Percentiles rank a stretch among this genome's conserved stretches.
Evolutionary conservation across 352 stramenopile genomes (phyloP).

Genomic region (Phytophthora agathidicida): DNA sequence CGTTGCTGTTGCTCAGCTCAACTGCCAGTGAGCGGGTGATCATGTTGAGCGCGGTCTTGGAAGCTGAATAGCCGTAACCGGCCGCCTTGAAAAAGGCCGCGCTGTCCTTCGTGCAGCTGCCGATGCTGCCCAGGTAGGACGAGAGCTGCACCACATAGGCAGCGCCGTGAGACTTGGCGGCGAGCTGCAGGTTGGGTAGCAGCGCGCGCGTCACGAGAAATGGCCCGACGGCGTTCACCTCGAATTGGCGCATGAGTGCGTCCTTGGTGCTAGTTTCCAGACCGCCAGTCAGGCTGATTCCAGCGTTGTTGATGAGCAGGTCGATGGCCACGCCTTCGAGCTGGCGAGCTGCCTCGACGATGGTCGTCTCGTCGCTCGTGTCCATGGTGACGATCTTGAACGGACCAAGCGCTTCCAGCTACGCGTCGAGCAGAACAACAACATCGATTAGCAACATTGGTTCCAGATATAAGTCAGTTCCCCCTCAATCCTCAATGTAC

Average conservation of each 20-base stretch:
- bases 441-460: background rate
- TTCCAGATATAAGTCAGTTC: too few species aligned
- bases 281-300: slow-evolving; percentile 28
- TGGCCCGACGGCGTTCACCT: slow-evolving; percentile 22
- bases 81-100: slow-evolving; percentile 18
- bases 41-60: slow-evolving; percentile 46
- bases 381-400: slow-evolving; percentile 49
- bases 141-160: slow-evolving; percentile 46
- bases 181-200: slow-evolving; percentile 40
- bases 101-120: background rate
- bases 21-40: slow-evolving; percentile 5
- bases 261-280: slow-evolving; percentile 37
- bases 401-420: slow-evolving; percentile 10
- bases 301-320: slow-evolving; percentile 61
- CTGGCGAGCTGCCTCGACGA: slow-evolving; percentile 28
- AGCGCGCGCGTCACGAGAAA: slow-evolving; percentile 51
- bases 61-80: slow-evolving; percentile 60
- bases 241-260: slow-evolving; percentile 36
- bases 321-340: slow-evolving; percentile 46
- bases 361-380: slow-evolving; percentile 38
- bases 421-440: background rate
- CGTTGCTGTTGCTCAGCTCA: slow-evolving; percentile 52
- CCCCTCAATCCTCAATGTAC: too few species aligned
- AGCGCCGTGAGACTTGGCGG: slow-evolving; percentile 32
- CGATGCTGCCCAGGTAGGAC: slow-evolving; percentile 47